A percentile compares a stretch with the other conserved stretches of the same genome.
Conservation (phyloP, 306 rosid species). For the Casuarina cunninghamiana region DNA sequence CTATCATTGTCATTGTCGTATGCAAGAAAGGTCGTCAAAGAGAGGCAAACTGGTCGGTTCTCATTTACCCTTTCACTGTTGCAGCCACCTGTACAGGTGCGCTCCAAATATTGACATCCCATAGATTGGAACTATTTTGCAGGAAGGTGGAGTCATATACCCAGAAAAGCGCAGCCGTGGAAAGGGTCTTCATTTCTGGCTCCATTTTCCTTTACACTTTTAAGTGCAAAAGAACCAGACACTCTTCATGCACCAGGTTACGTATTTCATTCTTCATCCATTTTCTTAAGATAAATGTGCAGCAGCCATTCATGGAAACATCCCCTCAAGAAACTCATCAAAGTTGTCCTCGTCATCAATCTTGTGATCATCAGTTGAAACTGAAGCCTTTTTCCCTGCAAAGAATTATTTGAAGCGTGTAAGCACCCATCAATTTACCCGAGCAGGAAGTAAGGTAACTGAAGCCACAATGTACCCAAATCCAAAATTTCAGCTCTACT, state of each 20-base stretch:
- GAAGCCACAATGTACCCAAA: background rate
- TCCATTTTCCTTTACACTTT: background rate
- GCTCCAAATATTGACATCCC: background rate
- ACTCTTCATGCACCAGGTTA: background rate
- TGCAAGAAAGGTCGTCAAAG: background rate
- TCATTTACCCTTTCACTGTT: background rate
- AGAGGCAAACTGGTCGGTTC: background rate
- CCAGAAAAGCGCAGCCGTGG: background rate
- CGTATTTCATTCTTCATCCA: background rate
- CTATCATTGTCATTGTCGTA: too few species aligned
- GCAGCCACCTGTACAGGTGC: background rate
- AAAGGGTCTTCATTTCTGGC: background rate
- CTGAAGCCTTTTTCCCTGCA: constrained; percentile 64
- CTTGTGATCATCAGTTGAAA: constrained; percentile 46
- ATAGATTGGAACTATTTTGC: background rate
- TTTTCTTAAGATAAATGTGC: background rate
- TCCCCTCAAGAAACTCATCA: constrained; percentile 78
- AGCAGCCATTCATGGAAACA: constrained; percentile 58
- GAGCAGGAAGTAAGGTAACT: background rate
- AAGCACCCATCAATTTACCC: background rate
- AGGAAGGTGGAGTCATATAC: background rate
- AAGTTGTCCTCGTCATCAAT: constrained; percentile 49
- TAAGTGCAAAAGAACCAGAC: background rate
- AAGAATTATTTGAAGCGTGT: constrained; percentile 16
- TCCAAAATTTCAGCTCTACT: background rate